Base-by-base conservation (phyloP, 257 asterid genomes). In the Solanum chilense region DNA sequence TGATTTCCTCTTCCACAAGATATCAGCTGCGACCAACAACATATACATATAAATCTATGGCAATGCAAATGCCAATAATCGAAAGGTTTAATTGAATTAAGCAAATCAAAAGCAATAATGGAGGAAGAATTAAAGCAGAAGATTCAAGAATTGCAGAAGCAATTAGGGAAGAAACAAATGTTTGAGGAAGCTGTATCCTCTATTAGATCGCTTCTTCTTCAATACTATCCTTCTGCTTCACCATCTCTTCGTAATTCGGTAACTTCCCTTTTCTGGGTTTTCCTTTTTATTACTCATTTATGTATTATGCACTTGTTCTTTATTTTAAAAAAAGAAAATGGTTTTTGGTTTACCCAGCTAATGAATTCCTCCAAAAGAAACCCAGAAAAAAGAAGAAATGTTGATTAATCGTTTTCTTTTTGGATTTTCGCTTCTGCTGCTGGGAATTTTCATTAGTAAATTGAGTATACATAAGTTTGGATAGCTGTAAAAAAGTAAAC, bases 111-210 rank as follows among this genome's bases (percentile, higher is more conserved):
- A 10, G 8, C 31, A 62, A 29, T 66, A 18, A 93, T 93, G 96
- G 93, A 93, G 88, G 94, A 90, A 87, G 92, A 86, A 76, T 86
- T 97, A 25, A 93, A 91, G 90, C 92, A 87, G 91, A 91, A 89
- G 87, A 91, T 97, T 85, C 93, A 91, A 62, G 95, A 94, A 86
- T 92, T 95, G 88, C 98, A 97, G 93, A 95, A 92, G 85, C 96
- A 93, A 88, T 93, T 97, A 16, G 93, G 89, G 45, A 95, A 96
- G 93, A 97, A 95, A 88, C 93, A 93, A 86, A 82, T 89, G 89
- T 97, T 97, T 52, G 99, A 97, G 92, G 98, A 91, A 87, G 93
- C 99, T 12, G 94, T 96, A 44, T 89, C 92, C 88, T 81, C 93
- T 41, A 91, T 94, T 90, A 89, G 93, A 93, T 92, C 98, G 85